These are phyloP conservation scores for Herpotrichia juniperi DNA, from an alignment of 2,329 filamentous ascomycete species.

Conservation along the genomic window DNA sequence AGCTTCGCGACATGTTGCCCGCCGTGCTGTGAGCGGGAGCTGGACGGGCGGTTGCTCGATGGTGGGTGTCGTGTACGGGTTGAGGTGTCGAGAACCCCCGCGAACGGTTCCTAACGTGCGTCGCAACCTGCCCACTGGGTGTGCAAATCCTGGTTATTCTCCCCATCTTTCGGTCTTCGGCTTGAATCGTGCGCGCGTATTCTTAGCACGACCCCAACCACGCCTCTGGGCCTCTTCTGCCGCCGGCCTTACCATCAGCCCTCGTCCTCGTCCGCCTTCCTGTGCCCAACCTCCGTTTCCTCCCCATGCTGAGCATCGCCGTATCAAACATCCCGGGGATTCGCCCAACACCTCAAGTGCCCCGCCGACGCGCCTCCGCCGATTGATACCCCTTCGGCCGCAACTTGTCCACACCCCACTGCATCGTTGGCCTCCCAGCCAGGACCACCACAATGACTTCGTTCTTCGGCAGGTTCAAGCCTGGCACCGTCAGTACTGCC, in stretches of 20 bases:
- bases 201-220: slow-evolving; percentile 8
- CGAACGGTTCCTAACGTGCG: not conserved
- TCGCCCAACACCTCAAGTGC: slow-evolving; percentile 4
- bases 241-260: slow-evolving; percentile 2
- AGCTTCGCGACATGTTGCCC: too few relatives aligned
- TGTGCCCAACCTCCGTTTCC: not conserved
- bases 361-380: not conserved
- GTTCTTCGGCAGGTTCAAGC: slow-evolving; percentile 62
- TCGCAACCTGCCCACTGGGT: not conserved
- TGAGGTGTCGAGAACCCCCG: not conserved
- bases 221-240: slow-evolving; percentile 6
- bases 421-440: slow-evolving; percentile 10
- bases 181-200: not conserved
- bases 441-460: slow-evolving; percentile 51
- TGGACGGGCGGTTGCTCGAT: not conserved
- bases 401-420: slow-evolving; percentile 13
- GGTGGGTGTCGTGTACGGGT: not conserved
- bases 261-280: not conserved
- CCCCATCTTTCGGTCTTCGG: not conserved
- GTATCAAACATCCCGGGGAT: not conserved
- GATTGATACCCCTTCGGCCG: not conserved
- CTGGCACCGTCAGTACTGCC: slow-evolving; percentile 50
- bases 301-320: slow-evolving; percentile 5
- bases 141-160: not conserved
- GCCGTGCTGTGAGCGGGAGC: not conserved